Base-by-base conservation (phyloP, 164 flowering plant genomes). In the Tinospora cordifolia region DNA sequence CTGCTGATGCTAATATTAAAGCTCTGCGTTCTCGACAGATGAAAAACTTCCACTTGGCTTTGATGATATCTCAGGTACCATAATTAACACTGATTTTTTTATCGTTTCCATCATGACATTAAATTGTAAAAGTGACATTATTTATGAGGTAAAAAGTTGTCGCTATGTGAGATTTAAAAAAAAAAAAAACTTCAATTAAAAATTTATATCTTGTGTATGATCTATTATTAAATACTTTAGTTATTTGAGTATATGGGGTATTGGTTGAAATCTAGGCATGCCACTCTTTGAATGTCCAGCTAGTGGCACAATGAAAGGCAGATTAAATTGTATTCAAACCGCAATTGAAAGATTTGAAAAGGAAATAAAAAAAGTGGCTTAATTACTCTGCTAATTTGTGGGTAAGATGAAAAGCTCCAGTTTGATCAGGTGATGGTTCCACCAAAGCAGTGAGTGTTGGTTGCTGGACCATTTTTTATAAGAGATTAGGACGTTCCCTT, bases 21-120 rank as follows among this genome's bases (percentile, higher is more conserved):
- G 83, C 87, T 67, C 71, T 92, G 46, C 95, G 98, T 26, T 74
- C 86, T 25, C 82, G 97, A n/a, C 98, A 94, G 79, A 92, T 90
- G 97, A 94, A 94, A 75, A 94, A 94, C 74, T 90, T 90, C 78
- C 98, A 94, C 77, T 76, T 94, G 83, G 96, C 93, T 34, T 75
- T 94, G 63, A 94, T 94, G 97, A 71, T 86, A 72, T 92, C 97
- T 68, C 97, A 92, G 96, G 97, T 94, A 84, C 6, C 22, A 65
- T 14, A 3, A 36, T 68, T 54, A 21, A n/a, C 63, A 24, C 1
- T 17, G 21, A 51, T 6, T 51, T 51, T 51, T 15, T 19, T 14
- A n/a, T 51, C 24, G 6, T 51, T 51, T 5, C 59, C 21, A 63
- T 63, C 38, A 5, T 30, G 40, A n/a, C 40, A 26, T 26, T 27